Conservation (phyloP, 257 asterid genomes). For the Nicotiana knightiana region DNA sequence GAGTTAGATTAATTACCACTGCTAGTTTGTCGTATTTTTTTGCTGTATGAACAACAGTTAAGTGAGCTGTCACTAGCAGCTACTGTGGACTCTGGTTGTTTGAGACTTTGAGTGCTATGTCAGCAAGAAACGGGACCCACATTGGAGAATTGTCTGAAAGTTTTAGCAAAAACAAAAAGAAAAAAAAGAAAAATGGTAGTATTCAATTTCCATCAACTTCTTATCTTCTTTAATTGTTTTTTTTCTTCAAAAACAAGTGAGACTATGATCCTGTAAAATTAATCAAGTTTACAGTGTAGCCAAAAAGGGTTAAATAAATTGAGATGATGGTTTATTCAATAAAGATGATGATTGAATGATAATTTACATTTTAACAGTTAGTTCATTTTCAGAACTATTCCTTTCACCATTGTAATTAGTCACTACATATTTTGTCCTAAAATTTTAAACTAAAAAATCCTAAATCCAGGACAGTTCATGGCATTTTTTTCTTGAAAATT, state of each 20-base stretch:
- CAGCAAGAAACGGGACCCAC: not conserved
- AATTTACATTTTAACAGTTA: not conserved
- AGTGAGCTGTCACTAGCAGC: not conserved
- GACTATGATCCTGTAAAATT: not conserved
- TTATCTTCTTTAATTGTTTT: not conserved
- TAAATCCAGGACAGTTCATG: too few species aligned
- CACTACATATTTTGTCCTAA: too few species aligned
- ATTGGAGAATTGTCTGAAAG: not conserved
- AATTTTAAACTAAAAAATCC: too few species aligned
- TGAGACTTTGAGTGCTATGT: not conserved
- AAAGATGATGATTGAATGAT: not conserved
- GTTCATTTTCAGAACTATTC: not conserved
- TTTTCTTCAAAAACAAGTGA: not conserved
- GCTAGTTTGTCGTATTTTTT: not conserved
- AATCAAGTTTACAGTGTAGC: not conserved
- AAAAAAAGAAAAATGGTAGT: not conserved
- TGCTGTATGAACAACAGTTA: not conserved
- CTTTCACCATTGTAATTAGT: too few species aligned
- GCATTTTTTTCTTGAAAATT: too few species aligned
- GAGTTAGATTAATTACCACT: not conserved
- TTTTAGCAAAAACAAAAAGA: not conserved
- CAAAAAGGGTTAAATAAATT: not conserved
- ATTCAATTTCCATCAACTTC: not conserved
- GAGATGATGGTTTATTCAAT: not conserved
- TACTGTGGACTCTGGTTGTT: not conserved